Percentiles rank a stretch among this genome's conserved stretches.
Conservation (phyloP, 257 asterid species). For the Haberlea rhodopensis region DNA sequence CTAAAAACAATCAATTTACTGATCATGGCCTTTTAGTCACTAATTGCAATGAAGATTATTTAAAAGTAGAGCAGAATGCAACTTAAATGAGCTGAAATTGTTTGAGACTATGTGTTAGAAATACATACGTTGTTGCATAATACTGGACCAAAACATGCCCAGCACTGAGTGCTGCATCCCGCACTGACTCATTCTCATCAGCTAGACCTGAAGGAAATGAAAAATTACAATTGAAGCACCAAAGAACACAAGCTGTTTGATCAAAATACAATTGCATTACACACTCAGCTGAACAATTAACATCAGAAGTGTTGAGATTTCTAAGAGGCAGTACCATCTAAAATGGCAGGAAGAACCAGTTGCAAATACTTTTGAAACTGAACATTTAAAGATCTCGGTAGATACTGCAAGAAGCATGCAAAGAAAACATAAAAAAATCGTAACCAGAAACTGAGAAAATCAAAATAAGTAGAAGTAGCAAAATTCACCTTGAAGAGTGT, state of each 20-base stretch:
- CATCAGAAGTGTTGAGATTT: conserved; percentile 18
- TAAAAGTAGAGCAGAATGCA: too few relatives aligned
- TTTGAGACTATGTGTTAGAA: background rate
- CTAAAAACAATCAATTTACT: too few relatives aligned
- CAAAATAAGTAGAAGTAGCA: background rate
- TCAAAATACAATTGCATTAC: conserved; percentile 15
- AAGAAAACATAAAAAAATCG: background rate
- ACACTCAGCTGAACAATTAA: conserved; percentile 8
- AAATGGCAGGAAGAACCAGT: conserved; percentile 90
- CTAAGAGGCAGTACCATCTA: conserved; percentile 58
- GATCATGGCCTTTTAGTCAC: too few relatives aligned
- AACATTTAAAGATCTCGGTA: conserved; percentile 90
- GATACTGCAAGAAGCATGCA: conserved; percentile 57
- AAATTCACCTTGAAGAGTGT: conserved; percentile 77
- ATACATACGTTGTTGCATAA: conserved; percentile 86
- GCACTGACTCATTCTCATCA: conserved; percentile 98
- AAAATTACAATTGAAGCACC: conserved; percentile 22
- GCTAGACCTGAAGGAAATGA: conserved; percentile 72
- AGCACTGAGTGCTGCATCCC: conserved; percentile 97
- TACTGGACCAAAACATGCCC: conserved; percentile 99
- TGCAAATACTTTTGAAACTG: conserved; percentile 98
- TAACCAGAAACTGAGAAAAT: conserved; percentile 1
- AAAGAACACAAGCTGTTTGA: conserved; percentile 21
- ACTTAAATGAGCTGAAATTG: too few relatives aligned
- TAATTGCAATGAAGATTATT: too few relatives aligned